Percentiles rank a stretch among this genome's conserved stretches.
Evolutionary conservation across 129 eudicot species (phyloP).

Genomic region (Erigeron canadensis): DNA sequence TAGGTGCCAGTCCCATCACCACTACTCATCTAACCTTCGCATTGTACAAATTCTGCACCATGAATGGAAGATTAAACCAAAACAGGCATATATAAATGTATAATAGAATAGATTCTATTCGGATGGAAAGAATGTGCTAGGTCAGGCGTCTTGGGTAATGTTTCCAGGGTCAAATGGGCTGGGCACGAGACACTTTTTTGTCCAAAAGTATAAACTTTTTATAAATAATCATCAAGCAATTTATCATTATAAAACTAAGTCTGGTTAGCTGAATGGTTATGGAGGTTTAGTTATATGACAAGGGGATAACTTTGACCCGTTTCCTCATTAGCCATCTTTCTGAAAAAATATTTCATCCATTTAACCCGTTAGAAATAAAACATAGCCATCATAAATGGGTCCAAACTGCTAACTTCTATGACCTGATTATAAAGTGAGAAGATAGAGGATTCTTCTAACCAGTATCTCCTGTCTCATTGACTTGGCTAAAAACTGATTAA

Average conservation of each 20-base stretch:
- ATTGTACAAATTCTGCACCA: constrained; percentile 65
- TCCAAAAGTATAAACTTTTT: not conserved
- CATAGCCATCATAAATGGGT: too few species aligned
- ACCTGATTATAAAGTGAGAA: not conserved
- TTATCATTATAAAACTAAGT: not conserved
- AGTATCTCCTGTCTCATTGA: constrained; percentile 71
- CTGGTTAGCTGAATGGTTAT: not conserved
- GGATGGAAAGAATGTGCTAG: constrained; percentile 6
- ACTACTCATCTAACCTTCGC: constrained; percentile 84
- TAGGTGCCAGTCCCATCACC: constrained; percentile 88
- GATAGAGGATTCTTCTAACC: constrained; percentile 35
- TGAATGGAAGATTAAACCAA: constrained; percentile 6
- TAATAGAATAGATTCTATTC: not conserved
- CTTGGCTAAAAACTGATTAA: constrained; percentile 65
- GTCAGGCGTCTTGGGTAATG: not conserved
- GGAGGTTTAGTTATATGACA: not conserved
- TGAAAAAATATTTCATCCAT: too few species aligned
- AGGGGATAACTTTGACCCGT: not conserved
- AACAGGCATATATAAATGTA: not conserved
- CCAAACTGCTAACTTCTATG: not conserved
- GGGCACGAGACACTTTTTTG: not conserved
- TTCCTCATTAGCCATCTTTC: not conserved
- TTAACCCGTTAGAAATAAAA: too few species aligned
- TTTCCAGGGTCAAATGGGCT: not conserved
- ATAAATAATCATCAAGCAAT: not conserved